Base-by-base conservation (phyloP, 2,329 filamentous ascomycete species). In the Fusarium hostae region DNA sequence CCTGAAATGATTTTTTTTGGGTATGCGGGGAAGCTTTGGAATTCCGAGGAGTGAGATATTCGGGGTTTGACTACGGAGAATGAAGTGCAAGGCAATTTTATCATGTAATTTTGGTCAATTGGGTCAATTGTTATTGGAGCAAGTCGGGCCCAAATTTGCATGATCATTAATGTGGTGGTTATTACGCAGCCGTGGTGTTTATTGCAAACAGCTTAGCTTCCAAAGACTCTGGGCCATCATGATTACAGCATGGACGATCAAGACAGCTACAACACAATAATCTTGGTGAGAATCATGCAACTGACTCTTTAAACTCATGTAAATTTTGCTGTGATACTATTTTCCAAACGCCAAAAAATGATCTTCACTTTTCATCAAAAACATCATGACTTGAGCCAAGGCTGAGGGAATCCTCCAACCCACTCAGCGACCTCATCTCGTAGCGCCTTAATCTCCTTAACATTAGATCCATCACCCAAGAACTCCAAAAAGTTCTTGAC, bases 401-500 rank as follows among this genome's bases (percentile, higher is more conserved):
- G 77, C 75, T 78, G 76, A 26, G 75, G 72, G 60, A 78, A 78
- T 34, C 68, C 66, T n/a, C 90, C 87, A 43, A 92, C 90, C 91
- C 91, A 93, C 75, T 91, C 89, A 71, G 89, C 87, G 20, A 93
- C 91, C 82, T 93, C 91, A 69, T 88, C 86, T 69, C 88, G 86
- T 66, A 93, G 82, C 80, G 91, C 88, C 30, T 90, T 85, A 73
- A 93, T 91, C 82, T 93, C 91, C 18, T 87, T 82, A 45, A 91
- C 86, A 57, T 85, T 85, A 68, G 91, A 87, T 44, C 91, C 91
- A 68, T 88, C 87, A n/a, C 89, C 89, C 15, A 93, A 82, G 73
- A 88, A 87, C 63, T 91, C 87, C 72, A 90, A 81, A 81, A 92
- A 93, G 39, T 87, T 87, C 79, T 88, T 90, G 37, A 92, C 83